Evolutionary conservation across 2,329 filamentous ascomycete species (phyloP), one percentile per base, ranked within the genome.

Genomic region (Blumeriella jaapii): DNA sequence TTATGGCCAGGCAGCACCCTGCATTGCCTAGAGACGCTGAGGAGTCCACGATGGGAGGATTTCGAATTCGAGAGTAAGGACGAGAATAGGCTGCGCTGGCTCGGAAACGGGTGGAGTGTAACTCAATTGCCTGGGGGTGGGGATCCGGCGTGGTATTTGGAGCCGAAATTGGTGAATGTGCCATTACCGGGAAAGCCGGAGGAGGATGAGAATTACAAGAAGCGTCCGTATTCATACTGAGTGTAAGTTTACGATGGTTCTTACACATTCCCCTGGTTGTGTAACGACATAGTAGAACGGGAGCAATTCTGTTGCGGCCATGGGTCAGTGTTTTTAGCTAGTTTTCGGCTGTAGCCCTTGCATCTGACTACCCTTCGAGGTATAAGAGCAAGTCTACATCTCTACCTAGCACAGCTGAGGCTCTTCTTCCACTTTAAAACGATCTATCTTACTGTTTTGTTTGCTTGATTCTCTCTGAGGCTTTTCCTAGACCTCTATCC

Each of bases 1-100:
- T 49, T 65, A 3, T 65, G 61, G 61, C 62, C 62, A 5, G 51
- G 51, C 10, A 50, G 45, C 32, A 44, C 44, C 4, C 26, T 50
- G 30, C 51, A 53, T 32, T 43, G 69, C 63, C 56, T 72, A 14
- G 62, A 65, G 45, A 48, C 51, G 6, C 62, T 71, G 40, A 55
- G 62, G 14, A 59, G 68, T n/a, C 68, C 68, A 2, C 53, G 68
- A 7, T 72, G 68, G 66, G 69, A 73, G 47, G 69, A 74, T 36
- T 74, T 60, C 24, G 46, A 50, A 12, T 50, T 38, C 31, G 50
- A 51, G 26, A 58, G 59, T 31, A 49, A 47, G 40, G 43, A 47
- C 2, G 56, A 55, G 9, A 63, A 63, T 45, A 37, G 55, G 3
- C 59, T 64, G 34, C 42, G 53, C 1, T 64, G 56, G 54, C 34